Evolutionary conservation across 2,329 filamentous ascomycete species (phyloP).

Genomic region (Helotiales sp.): DNA sequence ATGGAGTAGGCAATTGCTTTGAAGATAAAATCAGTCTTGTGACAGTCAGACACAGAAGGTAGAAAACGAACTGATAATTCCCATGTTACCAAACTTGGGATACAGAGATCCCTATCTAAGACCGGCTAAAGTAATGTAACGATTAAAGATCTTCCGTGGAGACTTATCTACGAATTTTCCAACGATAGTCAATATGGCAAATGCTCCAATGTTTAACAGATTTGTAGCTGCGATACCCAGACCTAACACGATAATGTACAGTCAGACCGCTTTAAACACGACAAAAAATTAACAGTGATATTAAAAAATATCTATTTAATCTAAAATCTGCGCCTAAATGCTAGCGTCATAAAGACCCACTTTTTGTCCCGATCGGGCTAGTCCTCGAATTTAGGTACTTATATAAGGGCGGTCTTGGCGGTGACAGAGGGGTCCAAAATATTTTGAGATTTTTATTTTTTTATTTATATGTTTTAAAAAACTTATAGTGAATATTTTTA

Average conservation of each 20-base stretch:
- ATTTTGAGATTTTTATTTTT: no score
- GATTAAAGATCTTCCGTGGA: slow-evolving; percentile 77
- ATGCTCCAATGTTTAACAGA: slow-evolving; percentile 73
- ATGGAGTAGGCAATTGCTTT: slow-evolving; percentile 83
- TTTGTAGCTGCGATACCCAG: slow-evolving; percentile 76
- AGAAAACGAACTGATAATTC: slow-evolving; percentile 70
- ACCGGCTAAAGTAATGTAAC: slow-evolving; percentile 76
- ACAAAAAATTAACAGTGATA: no score
- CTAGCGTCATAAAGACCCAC: no score
- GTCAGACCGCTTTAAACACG: no score
- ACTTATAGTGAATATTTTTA: no score
- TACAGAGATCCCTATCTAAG: slow-evolving; percentile 86
- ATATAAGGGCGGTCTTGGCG: no score
- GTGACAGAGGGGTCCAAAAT: no score
- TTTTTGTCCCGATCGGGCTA: no score
- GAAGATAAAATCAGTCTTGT: slow-evolving; percentile 32
- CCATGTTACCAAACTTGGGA: slow-evolving; percentile 80
- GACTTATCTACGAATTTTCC: slow-evolving; percentile 77
- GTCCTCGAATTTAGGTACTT: no score
- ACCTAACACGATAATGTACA: slow-evolving; percentile 92
- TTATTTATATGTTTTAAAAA: no score
- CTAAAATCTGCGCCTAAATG: no score
- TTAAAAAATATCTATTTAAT: no score
- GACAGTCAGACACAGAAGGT: not conserved
- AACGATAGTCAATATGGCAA: slow-evolving; percentile 74